Evolutionary conservation across 1,284 basidiomycete species (phyloP).

Genomic region (Caloboletus firmus): DNA sequence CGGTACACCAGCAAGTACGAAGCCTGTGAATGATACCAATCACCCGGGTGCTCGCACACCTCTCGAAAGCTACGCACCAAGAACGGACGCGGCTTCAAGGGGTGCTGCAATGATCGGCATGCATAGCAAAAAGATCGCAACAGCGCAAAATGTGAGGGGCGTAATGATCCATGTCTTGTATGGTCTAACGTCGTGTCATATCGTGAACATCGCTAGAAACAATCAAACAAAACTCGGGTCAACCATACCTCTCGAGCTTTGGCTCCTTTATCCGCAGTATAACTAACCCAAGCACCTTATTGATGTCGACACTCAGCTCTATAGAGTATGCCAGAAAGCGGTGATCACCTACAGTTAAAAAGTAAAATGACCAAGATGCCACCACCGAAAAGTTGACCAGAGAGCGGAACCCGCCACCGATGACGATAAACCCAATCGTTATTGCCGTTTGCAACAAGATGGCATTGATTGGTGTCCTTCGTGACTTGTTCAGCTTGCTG

Average conservation of each 20-base stretch:
- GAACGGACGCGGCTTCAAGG: constrained; percentile 80
- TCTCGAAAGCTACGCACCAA: constrained; percentile 53
- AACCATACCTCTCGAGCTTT: constrained; percentile 68
- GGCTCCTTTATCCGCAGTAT: constrained; percentile 92
- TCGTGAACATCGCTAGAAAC: not conserved
- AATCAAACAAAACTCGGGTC: not conserved
- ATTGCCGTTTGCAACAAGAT: constrained; percentile 74
- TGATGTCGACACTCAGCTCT: not conserved
- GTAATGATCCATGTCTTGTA: constrained; percentile 92
- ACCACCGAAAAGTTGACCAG: constrained; percentile 89
- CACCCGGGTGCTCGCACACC: not conserved
- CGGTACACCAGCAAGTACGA: constrained; percentile 75
- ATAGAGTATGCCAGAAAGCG: not conserved
- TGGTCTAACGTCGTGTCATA: constrained; percentile 51
- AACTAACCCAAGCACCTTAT: constrained; percentile 81
- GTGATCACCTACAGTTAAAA: constrained; percentile 70
- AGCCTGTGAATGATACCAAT: constrained; percentile 42
- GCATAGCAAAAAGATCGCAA: constrained; percentile 88
- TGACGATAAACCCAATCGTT: constrained; percentile 73
- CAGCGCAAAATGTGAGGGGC: constrained; percentile 88
- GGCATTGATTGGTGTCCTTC: constrained; percentile 85
- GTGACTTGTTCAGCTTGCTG: constrained; percentile 67
- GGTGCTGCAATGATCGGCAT: constrained; percentile 97
- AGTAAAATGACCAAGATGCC: constrained; percentile 89
- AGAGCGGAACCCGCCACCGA: constrained; percentile 87